phyloP scores from a whole-genome alignment of 163 green algal genomes.

The Chloroidium sp. region DNA sequence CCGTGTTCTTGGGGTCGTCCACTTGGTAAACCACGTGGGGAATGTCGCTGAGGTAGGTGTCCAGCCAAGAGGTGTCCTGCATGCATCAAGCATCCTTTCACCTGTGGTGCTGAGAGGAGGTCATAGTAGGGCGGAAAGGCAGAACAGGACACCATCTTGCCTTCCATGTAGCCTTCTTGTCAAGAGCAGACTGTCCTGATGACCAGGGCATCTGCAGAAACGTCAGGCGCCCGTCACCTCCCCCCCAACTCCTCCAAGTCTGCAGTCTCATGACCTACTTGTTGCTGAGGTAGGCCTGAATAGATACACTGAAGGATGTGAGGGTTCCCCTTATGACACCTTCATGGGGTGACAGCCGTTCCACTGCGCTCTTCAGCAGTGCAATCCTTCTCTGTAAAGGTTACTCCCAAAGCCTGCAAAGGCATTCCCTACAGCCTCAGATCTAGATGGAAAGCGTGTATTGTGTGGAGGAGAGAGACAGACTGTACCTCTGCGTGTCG shows the following conservation, averaged over 20 bases:
- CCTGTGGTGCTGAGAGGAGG: neutral
- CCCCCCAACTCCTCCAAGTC: too few relatives aligned
- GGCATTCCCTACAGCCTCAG: too few relatives aligned
- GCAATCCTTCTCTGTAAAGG: too few relatives aligned
- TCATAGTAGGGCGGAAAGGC: neutral
- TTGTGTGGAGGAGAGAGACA: neutral
- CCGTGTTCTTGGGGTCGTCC: slow-evolving; percentile 3
- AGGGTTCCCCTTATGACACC: too few relatives aligned
- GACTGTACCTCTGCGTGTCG: slow-evolving; percentile 5
- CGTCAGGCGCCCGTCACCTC: too few relatives aligned
- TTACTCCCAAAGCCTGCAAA: too few relatives aligned
- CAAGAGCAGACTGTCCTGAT: too few relatives aligned
- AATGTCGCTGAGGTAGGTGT: neutral
- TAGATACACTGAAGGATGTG: neutral
- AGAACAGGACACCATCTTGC: neutral
- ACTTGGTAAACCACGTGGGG: slow-evolving; percentile 10
- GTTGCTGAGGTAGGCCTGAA: neutral
- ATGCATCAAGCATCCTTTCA: neutral
- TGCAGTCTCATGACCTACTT: too few relatives aligned
- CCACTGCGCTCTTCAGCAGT: too few relatives aligned
- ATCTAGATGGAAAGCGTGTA: too few relatives aligned
- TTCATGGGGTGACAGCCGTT: too few relatives aligned
- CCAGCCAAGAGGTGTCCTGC: slow-evolving; percentile 13
- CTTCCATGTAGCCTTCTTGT: neutral
- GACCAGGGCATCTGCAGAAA: too few relatives aligned